Base-by-base conservation (phyloP, 1,284 basidiomycete species). In the Pseudozyma sp. region DNA sequence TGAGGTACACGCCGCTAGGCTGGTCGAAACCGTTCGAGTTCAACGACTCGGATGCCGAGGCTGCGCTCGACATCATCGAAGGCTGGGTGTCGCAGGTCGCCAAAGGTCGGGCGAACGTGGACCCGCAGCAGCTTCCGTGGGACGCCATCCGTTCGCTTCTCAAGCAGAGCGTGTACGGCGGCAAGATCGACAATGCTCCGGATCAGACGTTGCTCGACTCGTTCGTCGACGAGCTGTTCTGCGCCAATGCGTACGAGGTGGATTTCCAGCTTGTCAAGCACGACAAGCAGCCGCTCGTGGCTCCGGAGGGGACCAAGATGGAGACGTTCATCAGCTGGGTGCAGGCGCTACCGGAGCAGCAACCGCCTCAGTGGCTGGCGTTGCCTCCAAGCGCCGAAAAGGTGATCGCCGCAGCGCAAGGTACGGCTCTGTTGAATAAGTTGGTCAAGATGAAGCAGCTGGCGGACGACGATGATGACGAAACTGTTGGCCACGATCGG, bases 21-120 rank as follows among this genome's bases (percentile, higher is more conserved):
- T 84, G 81, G 81, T 79, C 76, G 3, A 79, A 78, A 44, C 60
- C 75, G 24, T 82, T 83, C 58, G 83, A 84, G 66, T 83, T 84
- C 67, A 81, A 82, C 68, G 81, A 84, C 52, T 80, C 80, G 33
- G 83, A 84, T 48, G 75, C 80, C 5, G 74, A 76, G 47, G 75
- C 82, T 13, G 82, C 83, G 30, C 70, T 82, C 31, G 68, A 79
- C 52, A 76, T 79, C 6, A 81, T 84, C 48, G 82, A 83, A 44
- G 74, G 69, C 3, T 83, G 82, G 77, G 65, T 81, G 7, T 56
- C 48, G 0, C 61, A 76, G n/a, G 76, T 79, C 13, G 78, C 83
- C 16, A 77, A 78, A 44, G 73, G 78, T 4, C 51, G 68, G 6
- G 64, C 70, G 43, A 81, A 84, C 45, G 67, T 84, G 19, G 80